phyloP scores from a whole-genome alignment of 2,329 filamentous ascomycete genomes.

The Calonectria fujianensis region DNA sequence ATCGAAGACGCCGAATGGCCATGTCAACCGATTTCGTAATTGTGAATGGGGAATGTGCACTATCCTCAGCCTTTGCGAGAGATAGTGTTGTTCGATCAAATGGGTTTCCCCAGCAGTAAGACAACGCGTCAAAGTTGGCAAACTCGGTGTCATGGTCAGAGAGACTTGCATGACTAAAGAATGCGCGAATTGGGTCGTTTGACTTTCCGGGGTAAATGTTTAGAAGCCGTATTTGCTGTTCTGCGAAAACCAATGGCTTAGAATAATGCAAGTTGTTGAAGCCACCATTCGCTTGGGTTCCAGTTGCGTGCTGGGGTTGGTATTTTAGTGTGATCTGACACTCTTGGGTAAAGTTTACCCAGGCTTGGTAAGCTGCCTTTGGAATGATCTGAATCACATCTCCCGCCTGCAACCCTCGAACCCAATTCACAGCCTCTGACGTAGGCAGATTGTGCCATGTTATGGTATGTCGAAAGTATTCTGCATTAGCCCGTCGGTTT shows the following conservation, averaged over 20 bases:
- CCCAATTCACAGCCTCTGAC: neutral
- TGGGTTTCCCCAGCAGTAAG: constrained; percentile 1
- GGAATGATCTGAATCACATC: neutral
- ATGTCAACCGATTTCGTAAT: neutral
- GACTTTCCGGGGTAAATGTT: neutral
- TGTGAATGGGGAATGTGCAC: neutral
- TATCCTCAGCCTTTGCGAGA: neutral
- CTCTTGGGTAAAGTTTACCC: neutral
- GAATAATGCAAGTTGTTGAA: neutral
- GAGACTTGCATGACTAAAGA: neutral
- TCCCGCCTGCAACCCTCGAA: neutral
- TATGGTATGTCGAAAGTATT: neutral
- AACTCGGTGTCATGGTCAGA: neutral
- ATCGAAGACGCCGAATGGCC: neutral
- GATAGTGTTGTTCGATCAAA: neutral
- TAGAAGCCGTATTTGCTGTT: neutral
- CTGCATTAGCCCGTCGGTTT: neutral
- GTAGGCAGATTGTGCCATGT: neutral
- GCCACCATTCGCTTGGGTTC: too few species aligned
- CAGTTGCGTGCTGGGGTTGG: neutral
- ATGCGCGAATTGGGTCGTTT: neutral
- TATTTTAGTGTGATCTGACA: neutral
- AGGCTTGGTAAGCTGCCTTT: neutral
- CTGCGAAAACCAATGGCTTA: neutral
- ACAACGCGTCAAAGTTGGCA: neutral